These are phyloP conservation scores for Aphanomyces stellatus DNA, from an alignment of 352 stramenopile genomes.

Conservation along the genomic window DNA sequence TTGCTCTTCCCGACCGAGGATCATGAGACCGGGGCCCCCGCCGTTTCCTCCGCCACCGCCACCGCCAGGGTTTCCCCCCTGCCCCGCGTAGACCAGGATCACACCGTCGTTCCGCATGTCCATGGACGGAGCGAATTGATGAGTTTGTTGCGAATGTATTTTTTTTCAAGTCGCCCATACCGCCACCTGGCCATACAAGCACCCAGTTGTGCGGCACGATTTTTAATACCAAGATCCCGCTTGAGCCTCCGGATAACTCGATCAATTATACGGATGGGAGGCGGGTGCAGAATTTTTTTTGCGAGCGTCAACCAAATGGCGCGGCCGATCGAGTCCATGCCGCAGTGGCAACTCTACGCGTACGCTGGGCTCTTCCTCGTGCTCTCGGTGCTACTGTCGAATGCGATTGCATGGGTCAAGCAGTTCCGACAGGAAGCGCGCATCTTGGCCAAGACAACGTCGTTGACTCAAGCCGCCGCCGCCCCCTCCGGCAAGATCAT, in stretches of 20 bases:
- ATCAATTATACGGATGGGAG: no score
- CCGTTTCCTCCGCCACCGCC: background rate
- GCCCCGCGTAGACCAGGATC: constrained; percentile 6
- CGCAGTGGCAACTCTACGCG: background rate
- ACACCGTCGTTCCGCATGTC: constrained; percentile 3
- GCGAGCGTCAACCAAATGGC: no score
- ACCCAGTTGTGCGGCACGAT: no score
- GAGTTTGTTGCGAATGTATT: no score
- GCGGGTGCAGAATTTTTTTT: no score
- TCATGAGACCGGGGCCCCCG: background rate
- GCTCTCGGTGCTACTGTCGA: constrained; percentile 44
- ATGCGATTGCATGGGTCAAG: constrained; percentile 51
- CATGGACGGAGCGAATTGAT: background rate
- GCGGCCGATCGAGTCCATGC: background rate
- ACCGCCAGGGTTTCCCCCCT: background rate
- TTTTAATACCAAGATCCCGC: no score
- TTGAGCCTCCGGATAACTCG: no score
- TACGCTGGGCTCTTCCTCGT: constrained; percentile 28
- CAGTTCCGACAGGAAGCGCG: constrained; percentile 53
- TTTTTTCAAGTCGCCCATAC: no score
- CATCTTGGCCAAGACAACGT: constrained; percentile 48
- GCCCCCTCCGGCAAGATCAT: constrained; percentile 23
- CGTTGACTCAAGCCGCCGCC: constrained; percentile 23
- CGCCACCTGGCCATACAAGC: no score
- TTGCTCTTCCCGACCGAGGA: constrained; percentile 10